Conservation (phyloP, 176 grass and related monocot genomes). For the Carex myosuroides region DNA sequence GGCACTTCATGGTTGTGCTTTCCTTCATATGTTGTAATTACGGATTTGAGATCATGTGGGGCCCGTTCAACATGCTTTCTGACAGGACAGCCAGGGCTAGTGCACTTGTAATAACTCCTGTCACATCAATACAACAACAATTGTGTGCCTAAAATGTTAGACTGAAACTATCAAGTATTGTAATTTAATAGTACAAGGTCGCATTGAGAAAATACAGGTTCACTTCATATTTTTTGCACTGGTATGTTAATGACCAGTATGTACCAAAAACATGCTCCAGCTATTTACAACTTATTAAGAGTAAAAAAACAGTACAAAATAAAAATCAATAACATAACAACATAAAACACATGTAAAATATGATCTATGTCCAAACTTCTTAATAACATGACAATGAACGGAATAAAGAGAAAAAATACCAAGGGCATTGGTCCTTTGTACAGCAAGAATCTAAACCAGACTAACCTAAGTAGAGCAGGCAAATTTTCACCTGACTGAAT, state of each 20-base stretch:
- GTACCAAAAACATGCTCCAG: background rate
- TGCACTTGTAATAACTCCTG: constrained; percentile 41
- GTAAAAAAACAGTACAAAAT: background rate
- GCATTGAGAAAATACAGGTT: background rate
- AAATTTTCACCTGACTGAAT: background rate
- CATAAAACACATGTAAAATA: background rate
- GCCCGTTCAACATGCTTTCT: constrained; percentile 31
- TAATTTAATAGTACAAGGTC: background rate
- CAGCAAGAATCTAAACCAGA: background rate
- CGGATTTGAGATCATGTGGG: constrained; percentile 30
- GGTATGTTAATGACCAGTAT: background rate
- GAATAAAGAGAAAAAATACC: background rate
- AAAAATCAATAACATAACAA: background rate
- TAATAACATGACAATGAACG: background rate
- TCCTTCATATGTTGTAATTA: constrained; percentile 39
- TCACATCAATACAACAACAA: background rate
- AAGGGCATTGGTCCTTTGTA: background rate
- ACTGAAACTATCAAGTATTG: background rate
- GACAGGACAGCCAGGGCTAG: constrained; percentile 17
- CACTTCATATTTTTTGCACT: background rate
- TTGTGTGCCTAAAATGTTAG: background rate
- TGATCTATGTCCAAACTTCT: background rate
- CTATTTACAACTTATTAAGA: background rate
- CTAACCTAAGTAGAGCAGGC: background rate
- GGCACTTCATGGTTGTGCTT: constrained; percentile 33